Conservation (phyloP, 257 asterid species). For the Salvia rosmarinus region DNA sequence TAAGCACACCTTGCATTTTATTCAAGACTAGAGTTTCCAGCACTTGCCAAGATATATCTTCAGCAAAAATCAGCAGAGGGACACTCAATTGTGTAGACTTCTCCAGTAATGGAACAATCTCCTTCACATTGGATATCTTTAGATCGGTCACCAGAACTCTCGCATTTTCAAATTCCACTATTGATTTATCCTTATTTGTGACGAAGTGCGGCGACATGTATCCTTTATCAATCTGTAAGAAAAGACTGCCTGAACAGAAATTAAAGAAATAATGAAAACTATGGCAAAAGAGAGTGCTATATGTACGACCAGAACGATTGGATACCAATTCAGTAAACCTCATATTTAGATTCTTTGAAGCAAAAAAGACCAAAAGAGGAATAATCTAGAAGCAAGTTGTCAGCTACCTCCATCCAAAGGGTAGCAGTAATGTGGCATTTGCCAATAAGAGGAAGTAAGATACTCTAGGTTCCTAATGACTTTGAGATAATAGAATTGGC, state of each 20-base stretch:
- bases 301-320: slow-evolving; percentile 9
- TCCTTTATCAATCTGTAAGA: slow-evolving; percentile 96
- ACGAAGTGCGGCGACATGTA: slow-evolving; percentile 90
- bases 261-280: slow-evolving; percentile 58
- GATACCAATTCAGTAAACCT: slow-evolving; percentile 5
- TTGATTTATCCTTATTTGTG: slow-evolving; percentile 72
- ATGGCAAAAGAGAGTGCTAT: slow-evolving; percentile 36
- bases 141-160: slow-evolving; percentile 90
- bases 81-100: slow-evolving; percentile 88
- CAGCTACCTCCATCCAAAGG: too few relatives aligned
- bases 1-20: slow-evolving; percentile 75
- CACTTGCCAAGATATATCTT: slow-evolving; percentile 76
- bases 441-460: not conserved
- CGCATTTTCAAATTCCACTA: slow-evolving; percentile 83
- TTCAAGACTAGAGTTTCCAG: slow-evolving; percentile 79
- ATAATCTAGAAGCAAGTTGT: not conserved
- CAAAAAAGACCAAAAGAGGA: not conserved
- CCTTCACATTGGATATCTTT: slow-evolving; percentile 61
- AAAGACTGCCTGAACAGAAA: slow-evolving; percentile 81
- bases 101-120: slow-evolving; percentile 89
- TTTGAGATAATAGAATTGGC: slow-evolving; percentile 12
- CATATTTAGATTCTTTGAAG: not conserved
- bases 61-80: slow-evolving; percentile 88
- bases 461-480: not conserved
- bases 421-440: too few relatives aligned